Evolutionary conservation across 495 filamentous ascomycete genomes (phyloP).

Genomic region (Penicillium odoratum): DNA sequence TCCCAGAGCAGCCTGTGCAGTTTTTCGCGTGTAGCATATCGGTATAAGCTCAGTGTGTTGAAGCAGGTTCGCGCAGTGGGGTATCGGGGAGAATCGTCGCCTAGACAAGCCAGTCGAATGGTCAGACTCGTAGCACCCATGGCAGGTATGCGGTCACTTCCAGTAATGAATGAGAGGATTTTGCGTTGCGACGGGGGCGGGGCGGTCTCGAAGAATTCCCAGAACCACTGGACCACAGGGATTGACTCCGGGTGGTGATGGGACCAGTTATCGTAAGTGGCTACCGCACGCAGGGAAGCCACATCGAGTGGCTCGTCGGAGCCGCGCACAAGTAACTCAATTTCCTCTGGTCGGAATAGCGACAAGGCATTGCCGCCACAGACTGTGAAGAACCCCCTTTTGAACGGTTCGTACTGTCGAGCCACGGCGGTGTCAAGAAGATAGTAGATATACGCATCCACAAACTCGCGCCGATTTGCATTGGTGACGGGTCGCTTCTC

Average conservation of each 20-base stretch:
- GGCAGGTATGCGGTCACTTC: conserved; percentile 88
- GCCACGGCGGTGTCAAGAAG: conserved; percentile 76
- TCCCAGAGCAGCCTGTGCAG: conserved; percentile 77
- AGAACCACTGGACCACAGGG: conserved; percentile 81
- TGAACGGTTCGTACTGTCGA: conserved; percentile 93
- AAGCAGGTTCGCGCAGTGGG: conserved; percentile 92
- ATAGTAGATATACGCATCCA: conserved; percentile 82
- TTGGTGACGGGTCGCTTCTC: conserved; percentile 80
- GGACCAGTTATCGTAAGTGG: conserved; percentile 80
- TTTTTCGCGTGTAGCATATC: conserved; percentile 63
- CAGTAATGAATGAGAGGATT: conserved; percentile 87
- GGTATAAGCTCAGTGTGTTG: conserved; percentile 77
- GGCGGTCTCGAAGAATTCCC: conserved; percentile 72
- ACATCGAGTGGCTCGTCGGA: conserved; percentile 87
- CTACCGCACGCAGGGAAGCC: conserved; percentile 70
- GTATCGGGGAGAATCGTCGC: conserved; percentile 71
- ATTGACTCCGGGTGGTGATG: conserved; percentile 52
- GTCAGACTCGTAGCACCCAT: conserved; percentile 83
- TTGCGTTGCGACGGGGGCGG: conserved; percentile 69
- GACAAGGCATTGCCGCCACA: conserved; percentile 88
- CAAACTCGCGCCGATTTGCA: conserved; percentile 80
- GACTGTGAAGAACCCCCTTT: conserved; percentile 91
- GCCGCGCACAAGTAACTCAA: conserved; percentile 84
- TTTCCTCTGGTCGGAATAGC: conserved; percentile 91
- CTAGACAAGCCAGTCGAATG: conserved; percentile 73